Evolutionary conservation across 2,329 filamentous ascomycete species (phyloP), one percentile per base, ranked within the genome.

Genomic region (Aspergillus niger): DNA sequence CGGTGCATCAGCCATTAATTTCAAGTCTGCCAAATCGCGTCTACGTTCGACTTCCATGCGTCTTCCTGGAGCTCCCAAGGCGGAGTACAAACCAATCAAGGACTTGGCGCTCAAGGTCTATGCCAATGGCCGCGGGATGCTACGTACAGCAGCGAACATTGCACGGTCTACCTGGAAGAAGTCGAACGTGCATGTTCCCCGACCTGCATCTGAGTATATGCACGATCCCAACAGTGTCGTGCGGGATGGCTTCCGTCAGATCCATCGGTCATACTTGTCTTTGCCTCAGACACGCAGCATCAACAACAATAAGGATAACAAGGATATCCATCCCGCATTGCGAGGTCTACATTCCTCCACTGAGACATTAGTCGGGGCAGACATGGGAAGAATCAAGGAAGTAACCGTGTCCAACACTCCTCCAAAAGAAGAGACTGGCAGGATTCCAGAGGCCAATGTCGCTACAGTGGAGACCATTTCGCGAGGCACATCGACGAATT

Each of bases 391-490:
- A n/a, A 20, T 55, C 2, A 55, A 55, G 26, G 53, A 55, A 30
- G 53, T 43, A 10, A 24, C 22, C 5, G 52, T 55, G 11, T 55
- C 53, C 24, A 55, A 26, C 53, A 55, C 53, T 2, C 53, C 53
- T 1, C 41, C 53, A 6, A 43, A 22, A 24, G 26, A 32, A 3
- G 53, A 55, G 39, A 47, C 39, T 5, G 39, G 53, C n/a, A 55
- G 41, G 39, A 26, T 55, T 11, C 53, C 53, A 5, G 53, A 55
- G 26, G 53, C 53, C 13, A 55, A 55, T 30, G 53, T 55, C 8
- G 53, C 53, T 8, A 55, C 53, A 6, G 7, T 55, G 5, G 53
- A 55, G 3, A 55, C 39, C 6, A 24, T 55, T 10, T 47, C 53
- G 3, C 39, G 36, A 8, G 39, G n/a, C 6, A 22, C 26, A n/a